phyloP scores from a whole-genome alignment of 2,329 filamentous ascomycete species.

The Talaromyces islandicus region DNA sequence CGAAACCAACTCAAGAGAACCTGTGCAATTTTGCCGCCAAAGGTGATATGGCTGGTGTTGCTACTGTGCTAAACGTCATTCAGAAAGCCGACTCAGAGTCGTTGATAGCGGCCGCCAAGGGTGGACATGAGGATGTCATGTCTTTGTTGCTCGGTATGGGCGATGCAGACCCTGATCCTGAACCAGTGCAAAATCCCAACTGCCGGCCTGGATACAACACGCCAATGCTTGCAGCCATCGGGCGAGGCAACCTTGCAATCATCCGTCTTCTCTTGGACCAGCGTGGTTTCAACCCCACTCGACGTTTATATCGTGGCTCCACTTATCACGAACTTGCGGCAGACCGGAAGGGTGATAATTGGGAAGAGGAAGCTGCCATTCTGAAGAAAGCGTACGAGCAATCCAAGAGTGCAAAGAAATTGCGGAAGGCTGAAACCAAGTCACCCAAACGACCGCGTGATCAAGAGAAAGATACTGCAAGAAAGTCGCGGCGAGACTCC shows the following conservation, averaged over 20 bases:
- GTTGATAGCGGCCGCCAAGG: conserved; percentile 84
- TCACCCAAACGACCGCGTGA: conserved; percentile 36
- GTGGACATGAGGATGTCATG: conserved; percentile 82
- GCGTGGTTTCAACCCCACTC: conserved; percentile 74
- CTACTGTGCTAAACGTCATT: conserved; percentile 44
- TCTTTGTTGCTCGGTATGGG: conserved; percentile 69
- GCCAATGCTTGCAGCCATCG: conserved; percentile 90
- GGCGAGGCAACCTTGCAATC: conserved; percentile 77
- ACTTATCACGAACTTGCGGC: conserved; percentile 84
- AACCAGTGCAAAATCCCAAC: conserved; percentile 49
- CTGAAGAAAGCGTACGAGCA: conserved; percentile 59
- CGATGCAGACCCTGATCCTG: conserved; percentile 62
- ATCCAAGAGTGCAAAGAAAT: conserved; percentile 24
- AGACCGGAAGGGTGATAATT: conserved; percentile 75
- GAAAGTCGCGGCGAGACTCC: conserved; percentile 28
- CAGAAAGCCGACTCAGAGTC: conserved; percentile 70
- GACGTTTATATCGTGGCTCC: conserved; percentile 63
- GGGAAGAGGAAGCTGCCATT: conserved; percentile 80
- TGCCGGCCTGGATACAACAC: conserved; percentile 69
- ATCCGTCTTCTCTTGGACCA: conserved; percentile 74
- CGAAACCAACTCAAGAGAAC: conserved; percentile 45
- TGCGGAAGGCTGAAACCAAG: conserved; percentile 26
- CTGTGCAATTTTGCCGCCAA: conserved; percentile 44
- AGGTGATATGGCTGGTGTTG: conserved; percentile 45
- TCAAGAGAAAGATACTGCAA: conserved; percentile 33